These are phyloP conservation scores for Skeletonema menzelii DNA, from an alignment of 108 stramenopile species.

Conservation along the genomic window DNA sequence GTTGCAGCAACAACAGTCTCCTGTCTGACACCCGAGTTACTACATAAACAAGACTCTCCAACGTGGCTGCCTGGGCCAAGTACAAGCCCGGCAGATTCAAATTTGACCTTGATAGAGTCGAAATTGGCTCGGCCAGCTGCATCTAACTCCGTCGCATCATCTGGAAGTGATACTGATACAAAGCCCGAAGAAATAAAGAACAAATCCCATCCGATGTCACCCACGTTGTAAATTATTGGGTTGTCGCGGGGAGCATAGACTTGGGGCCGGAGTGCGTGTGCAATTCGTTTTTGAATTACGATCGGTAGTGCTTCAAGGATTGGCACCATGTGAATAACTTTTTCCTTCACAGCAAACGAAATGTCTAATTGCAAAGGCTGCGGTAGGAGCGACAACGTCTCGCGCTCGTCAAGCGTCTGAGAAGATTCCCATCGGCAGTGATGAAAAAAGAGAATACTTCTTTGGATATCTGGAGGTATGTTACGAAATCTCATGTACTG, in stretches of 20 bases:
- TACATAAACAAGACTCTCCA: slow-evolving; percentile 54
- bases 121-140: slow-evolving; percentile 26
- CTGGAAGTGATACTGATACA: slow-evolving; percentile 33
- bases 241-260: slow-evolving; percentile 14
- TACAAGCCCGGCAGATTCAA: slow-evolving; percentile 25
- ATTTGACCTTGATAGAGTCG: slow-evolving; percentile 19
- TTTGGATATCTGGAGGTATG: slow-evolving; percentile 36
- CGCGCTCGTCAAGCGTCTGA: slow-evolving; percentile 41
- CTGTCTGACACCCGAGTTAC: slow-evolving; percentile 51
- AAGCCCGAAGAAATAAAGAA: slow-evolving; percentile 51
- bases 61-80: slow-evolving; percentile 48
- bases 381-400: slow-evolving; percentile 41
- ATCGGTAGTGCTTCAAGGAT: slow-evolving; percentile 22
- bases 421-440: slow-evolving; percentile 36
- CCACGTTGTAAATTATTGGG: slow-evolving; percentile 44
- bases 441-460: slow-evolving; percentile 45
- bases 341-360: slow-evolving; percentile 33
- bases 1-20: slow-evolving; percentile 42
- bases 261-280: slow-evolving; percentile 38
- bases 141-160: slow-evolving; percentile 50
- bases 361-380: slow-evolving; percentile 54
- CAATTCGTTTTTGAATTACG: slow-evolving; percentile 43
- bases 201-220: slow-evolving; percentile 59
- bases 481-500: slow-evolving; percentile 50
- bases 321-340: slow-evolving; percentile 33